Percentiles rank a stretch among this genome's conserved stretches.
phyloP scores from a whole-genome alignment of 345 rosid species.

The Populus simonii region DNA sequence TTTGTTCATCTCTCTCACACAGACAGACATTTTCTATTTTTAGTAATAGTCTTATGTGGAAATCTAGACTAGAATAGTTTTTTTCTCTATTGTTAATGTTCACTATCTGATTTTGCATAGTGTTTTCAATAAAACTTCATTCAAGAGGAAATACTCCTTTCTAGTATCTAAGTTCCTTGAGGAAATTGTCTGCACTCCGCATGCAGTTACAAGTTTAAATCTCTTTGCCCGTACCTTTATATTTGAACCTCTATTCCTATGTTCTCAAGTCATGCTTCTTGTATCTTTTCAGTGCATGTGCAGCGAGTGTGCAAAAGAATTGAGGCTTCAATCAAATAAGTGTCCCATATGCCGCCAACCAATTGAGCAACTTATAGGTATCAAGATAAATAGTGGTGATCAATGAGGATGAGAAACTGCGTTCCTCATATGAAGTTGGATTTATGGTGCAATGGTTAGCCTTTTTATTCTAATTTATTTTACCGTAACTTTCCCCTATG shows the following conservation, averaged over 20 bases:
- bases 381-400: slow-evolving; percentile 53
- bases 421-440: slow-evolving; percentile 27
- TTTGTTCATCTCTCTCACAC: not conserved
- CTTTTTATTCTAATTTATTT: not conserved
- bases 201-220: not conserved
- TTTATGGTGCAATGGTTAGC: slow-evolving; percentile 22
- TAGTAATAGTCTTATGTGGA: not conserved
- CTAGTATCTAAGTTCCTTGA: not conserved
- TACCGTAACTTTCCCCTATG: not conserved
- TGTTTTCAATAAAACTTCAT: not conserved
- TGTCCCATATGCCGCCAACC: slow-evolving; percentile 93
- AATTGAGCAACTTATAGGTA: slow-evolving; percentile 69
- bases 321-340: slow-evolving; percentile 77
- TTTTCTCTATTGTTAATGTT: not conserved
- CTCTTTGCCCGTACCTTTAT: not conserved
- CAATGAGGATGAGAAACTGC: slow-evolving; percentile 40
- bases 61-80: not conserved
- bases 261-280: slow-evolving; percentile 13
- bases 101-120: not conserved
- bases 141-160: not conserved
- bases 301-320: slow-evolving; percentile 70
- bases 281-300: slow-evolving; percentile 66
- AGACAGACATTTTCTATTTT: not conserved
- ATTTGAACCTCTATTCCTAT: not conserved
- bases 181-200: not conserved